Percentiles rank a stretch among this genome's conserved stretches.
phyloP scores from a whole-genome alignment of 805 yeast species.

The Ogataea glucozyma region DNA sequence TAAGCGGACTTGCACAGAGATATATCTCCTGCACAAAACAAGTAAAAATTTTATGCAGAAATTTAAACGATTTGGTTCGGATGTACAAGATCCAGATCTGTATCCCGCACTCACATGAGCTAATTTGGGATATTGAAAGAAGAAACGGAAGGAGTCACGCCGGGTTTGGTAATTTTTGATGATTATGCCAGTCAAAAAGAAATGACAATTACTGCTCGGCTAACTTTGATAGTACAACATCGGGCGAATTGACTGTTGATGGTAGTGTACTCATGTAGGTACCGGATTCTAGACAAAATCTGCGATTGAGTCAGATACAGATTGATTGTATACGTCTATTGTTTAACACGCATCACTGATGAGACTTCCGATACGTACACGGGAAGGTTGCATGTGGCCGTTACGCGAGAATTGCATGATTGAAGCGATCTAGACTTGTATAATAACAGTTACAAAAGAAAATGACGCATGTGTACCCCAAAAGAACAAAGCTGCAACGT shows the following conservation, averaged over 20 bases:
- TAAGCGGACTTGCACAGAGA: too few relatives aligned
- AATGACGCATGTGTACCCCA: neutral
- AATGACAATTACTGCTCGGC: neutral
- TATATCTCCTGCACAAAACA: too few relatives aligned
- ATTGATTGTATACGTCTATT: too few relatives aligned
- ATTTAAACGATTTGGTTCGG: neutral
- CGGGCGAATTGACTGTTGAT: too few relatives aligned
- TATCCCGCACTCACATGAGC: neutral
- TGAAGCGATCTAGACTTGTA: conserved; percentile 1
- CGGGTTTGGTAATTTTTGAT: too few relatives aligned
- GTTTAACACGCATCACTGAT: too few relatives aligned
- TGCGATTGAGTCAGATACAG: too few relatives aligned
- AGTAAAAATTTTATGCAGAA: neutral
- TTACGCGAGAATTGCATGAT: too few relatives aligned
- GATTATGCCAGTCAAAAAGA: neutral
- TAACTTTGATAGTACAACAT: too few relatives aligned
- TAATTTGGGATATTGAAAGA: neutral
- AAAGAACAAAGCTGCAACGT: neutral
- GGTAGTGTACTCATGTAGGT: conserved; percentile 3
- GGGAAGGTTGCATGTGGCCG: too few relatives aligned
- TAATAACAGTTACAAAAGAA: neutral
- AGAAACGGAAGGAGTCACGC: neutral
- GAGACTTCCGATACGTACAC: too few relatives aligned
- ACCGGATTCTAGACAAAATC: too few relatives aligned
- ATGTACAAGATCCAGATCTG: conserved; percentile 1